A percentile compares a stretch with the other conserved stretches of the same genome.
Conservation (phyloP, 495 filamentous ascomycete species). For the Talaromyces liani region DNA sequence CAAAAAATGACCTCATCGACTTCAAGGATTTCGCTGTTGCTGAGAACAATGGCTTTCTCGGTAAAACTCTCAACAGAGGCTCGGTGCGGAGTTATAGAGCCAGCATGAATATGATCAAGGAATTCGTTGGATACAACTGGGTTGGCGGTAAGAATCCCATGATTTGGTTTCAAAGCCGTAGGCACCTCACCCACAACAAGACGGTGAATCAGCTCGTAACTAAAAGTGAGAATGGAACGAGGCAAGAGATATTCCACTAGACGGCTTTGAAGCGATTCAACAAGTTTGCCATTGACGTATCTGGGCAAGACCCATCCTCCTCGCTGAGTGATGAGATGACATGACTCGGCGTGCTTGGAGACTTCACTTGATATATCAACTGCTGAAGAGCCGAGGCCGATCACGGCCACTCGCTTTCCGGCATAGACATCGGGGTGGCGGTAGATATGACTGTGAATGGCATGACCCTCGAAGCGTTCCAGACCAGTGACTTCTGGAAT, state of each 20-base stretch:
- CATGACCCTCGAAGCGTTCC: constrained; percentile 15
- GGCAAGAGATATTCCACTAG: constrained; percentile 10
- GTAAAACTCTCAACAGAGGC: constrained; percentile 10
- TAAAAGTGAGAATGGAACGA: constrained; percentile 7
- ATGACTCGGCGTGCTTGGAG: constrained; percentile 9
- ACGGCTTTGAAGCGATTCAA: constrained; percentile 16
- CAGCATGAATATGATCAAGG: constrained; percentile 13
- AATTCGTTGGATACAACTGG: constrained; percentile 14
- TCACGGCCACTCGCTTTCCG: constrained; percentile 22
- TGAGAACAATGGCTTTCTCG: constrained; percentile 11
- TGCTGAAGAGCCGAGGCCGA: constrained; percentile 23
- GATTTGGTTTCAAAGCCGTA: constrained; percentile 11
- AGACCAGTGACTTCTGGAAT: constrained; percentile 17
- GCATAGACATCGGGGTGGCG: constrained; percentile 16
- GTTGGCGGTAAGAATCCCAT: constrained; percentile 15
- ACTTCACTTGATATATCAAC: constrained; percentile 18
- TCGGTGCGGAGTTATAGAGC: constrained; percentile 14
- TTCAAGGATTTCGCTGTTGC: constrained; percentile 11
- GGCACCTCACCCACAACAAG: constrained; percentile 10
- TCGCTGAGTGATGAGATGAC: constrained; percentile 15
- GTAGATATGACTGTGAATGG: constrained; percentile 26
- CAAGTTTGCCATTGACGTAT: constrained; percentile 13
- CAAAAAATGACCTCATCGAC: constrained; percentile 16
- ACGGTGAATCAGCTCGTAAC: constrained; percentile 12
- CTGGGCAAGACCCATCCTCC: constrained; percentile 18